These are phyloP conservation scores for Pachysandra terminalis DNA, from an alignment of 164 flowering plant species.

Conservation along the genomic window DNA sequence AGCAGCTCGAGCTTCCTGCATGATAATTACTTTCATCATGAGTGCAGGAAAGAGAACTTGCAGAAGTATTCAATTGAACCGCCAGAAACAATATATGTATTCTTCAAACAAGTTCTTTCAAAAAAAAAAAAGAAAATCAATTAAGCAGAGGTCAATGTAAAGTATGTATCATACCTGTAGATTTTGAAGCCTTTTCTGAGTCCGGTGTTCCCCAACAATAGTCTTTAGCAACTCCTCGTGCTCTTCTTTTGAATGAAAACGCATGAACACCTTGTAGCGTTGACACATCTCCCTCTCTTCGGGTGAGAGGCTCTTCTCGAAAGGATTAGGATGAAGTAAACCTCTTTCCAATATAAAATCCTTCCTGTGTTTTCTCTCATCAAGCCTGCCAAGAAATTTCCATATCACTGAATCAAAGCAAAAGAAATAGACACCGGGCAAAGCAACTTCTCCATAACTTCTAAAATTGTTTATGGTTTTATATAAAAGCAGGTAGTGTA, in stretches of 20 bases:
- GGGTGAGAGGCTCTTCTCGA: conserved; percentile 58
- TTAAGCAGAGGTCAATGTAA: not conserved
- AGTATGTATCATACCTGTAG: conserved; percentile 58
- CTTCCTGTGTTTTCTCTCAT: conserved; percentile 96
- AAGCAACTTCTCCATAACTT: too few relatives aligned
- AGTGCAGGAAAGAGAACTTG: not conserved
- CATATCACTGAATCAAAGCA: not conserved
- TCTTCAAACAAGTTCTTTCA: too few relatives aligned
- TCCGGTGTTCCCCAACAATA: conserved; percentile 66
- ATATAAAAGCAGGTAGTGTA: too few relatives aligned
- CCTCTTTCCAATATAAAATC: conserved; percentile 85
- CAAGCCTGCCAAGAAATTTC: conserved; percentile 60
- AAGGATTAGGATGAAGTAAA: conserved; percentile 65
- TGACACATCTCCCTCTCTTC: conserved; percentile 74
- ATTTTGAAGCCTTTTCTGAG: conserved; percentile 65
- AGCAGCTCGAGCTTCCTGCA: conserved; percentile 82
- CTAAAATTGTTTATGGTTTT: too few relatives aligned
- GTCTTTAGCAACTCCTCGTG: conserved; percentile 61
- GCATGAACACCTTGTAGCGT: conserved; percentile 75
- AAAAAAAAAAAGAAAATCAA: not conserved
- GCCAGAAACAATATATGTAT: too few relatives aligned
- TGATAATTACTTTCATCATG: not conserved
- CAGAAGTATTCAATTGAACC: too few relatives aligned
- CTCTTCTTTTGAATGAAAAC: conserved; percentile 78
- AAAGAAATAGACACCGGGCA: not conserved